These are phyloP conservation scores for Fraxinus xanthoxyloides DNA, from an alignment of 305 asterid species.

Conservation along the genomic window DNA sequence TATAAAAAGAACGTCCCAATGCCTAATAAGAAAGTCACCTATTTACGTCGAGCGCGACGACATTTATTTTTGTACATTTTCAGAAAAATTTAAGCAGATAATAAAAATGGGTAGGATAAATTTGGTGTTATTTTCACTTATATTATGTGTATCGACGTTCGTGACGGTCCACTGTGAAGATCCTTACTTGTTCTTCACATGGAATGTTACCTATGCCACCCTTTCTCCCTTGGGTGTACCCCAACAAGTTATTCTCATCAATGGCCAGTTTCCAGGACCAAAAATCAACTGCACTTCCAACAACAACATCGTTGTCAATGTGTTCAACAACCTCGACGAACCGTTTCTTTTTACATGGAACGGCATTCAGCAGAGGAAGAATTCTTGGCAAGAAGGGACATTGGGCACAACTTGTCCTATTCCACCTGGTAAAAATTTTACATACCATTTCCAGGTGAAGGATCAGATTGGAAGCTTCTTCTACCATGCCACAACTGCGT, in stretches of 20 bases:
- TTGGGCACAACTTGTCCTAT: constrained; percentile 61
- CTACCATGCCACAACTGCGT: constrained; percentile 47
- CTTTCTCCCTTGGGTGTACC: constrained; percentile 53
- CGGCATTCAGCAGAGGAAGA: constrained; percentile 64
- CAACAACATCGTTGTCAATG: constrained; percentile 53
- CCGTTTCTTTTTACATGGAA: constrained; percentile 63
- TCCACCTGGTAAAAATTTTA: constrained; percentile 42
- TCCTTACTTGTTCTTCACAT: constrained; percentile 41
- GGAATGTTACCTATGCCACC: constrained; percentile 51
- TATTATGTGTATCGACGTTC: not conserved
- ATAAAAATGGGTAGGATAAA: not conserved
- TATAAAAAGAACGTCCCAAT: not conserved
- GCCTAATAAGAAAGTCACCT: not conserved
- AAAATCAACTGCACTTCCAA: constrained; percentile 54
- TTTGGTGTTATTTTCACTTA: not conserved
- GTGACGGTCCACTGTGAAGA: constrained; percentile 33
- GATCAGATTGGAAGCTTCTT: constrained; percentile 60
- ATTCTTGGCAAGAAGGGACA: constrained; percentile 62
- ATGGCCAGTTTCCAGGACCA: constrained; percentile 60
- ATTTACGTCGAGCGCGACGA: not conserved
- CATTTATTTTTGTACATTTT: not conserved
- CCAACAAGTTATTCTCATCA: constrained; percentile 49
- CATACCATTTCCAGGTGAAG: constrained; percentile 55
- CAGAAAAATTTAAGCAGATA: not conserved
- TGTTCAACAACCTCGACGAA: constrained; percentile 56